Evolutionary conservation across 208 protist species (phyloP).

Genomic region (Angomonas ambiguus): DNA sequence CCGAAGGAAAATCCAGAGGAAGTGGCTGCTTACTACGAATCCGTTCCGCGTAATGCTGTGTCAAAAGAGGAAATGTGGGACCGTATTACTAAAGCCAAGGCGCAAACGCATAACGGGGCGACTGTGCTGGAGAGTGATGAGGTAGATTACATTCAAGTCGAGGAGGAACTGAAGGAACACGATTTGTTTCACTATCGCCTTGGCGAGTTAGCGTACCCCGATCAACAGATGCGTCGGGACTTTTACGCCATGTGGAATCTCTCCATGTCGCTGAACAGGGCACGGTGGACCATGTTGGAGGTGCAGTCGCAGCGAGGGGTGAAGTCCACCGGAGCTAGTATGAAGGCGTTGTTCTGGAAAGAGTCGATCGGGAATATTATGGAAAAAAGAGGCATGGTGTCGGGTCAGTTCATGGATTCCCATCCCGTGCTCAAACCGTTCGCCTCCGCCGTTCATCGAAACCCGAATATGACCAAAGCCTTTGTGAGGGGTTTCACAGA

Average conservation of each 20-base stretch:
- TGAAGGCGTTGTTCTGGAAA: constrained; percentile 89
- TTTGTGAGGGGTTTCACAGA: constrained; percentile 88
- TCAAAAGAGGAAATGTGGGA: constrained; percentile 87
- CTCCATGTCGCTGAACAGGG: constrained; percentile 83
- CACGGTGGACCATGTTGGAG: constrained; percentile 88
- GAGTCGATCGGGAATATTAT: constrained; percentile 68
- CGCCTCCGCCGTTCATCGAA: constrained; percentile 55
- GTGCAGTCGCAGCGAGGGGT: constrained; percentile 79
- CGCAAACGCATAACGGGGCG: constrained; percentile 21
- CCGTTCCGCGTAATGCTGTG: constrained; percentile 70
- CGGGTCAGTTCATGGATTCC: constrained; percentile 80
- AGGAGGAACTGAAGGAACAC: constrained; percentile 66
- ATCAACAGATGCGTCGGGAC: constrained; percentile 53
- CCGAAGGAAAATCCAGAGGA: constrained; percentile 27
- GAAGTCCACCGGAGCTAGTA: constrained; percentile 86
- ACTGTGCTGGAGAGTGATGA: constrained; percentile 44
- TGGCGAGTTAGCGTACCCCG: constrained; percentile 68
- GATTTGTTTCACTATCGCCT: constrained; percentile 82
- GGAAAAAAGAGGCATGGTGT: constrained; percentile 55
- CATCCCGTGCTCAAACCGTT: constrained; percentile 84
- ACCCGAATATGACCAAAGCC: constrained; percentile 77
- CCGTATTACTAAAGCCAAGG: constrained; percentile 45
- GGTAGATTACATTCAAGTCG: constrained; percentile 78
- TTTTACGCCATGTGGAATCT: constrained; percentile 87
- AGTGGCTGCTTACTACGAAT: constrained; percentile 69